Conservation (phyloP, 164 flowering plant genomes). For the Malania oleifera region DNA sequence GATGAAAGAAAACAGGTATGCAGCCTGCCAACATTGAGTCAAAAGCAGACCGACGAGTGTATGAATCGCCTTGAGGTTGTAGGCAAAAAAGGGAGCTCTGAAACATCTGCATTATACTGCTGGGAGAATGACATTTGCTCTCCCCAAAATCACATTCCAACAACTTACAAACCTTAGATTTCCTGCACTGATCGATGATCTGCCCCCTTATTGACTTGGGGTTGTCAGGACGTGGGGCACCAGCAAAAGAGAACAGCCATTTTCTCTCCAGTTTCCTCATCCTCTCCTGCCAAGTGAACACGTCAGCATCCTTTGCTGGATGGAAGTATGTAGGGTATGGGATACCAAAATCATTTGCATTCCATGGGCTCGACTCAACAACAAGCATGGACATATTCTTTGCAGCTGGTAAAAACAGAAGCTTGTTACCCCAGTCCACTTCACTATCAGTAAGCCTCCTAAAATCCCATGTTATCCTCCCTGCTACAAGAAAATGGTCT, state of each 20-base stretch:
- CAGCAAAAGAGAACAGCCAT: conserved; percentile 92
- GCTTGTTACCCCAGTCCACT: conserved; percentile 86
- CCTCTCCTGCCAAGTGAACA: conserved; percentile 76
- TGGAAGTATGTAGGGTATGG: conserved; percentile 98
- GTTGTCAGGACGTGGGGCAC: conserved; percentile 87
- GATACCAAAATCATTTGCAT: conserved; percentile 82
- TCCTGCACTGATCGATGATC: conserved; percentile 76
- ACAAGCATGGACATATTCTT: conserved; percentile 91
- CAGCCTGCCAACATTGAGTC: conserved; percentile 94
- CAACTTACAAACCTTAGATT: conserved; percentile 54
- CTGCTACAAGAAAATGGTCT: conserved; percentile 92
- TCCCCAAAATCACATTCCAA: conserved; percentile 87
- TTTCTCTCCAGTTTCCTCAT: conserved; percentile 73
- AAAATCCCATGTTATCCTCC: conserved; percentile 93
- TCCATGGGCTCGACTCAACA: conserved; percentile 95
- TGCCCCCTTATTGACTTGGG: conserved; percentile 79
- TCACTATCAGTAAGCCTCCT: conserved; percentile 61
- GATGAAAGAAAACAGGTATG: conserved; percentile 93
- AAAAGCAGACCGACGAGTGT: conserved; percentile 83
- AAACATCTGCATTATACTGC: conserved; percentile 91
- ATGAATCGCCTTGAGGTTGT: conserved; percentile 95
- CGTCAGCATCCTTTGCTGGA: conserved; percentile 82
- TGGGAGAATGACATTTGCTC: conserved; percentile 85
- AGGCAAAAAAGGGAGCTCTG: conserved; percentile 84
- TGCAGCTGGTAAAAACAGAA: conserved; percentile 79